Evolutionary conservation across 176 grass and related monocot genomes (phyloP).

Genomic region (Carex scoparia): DNA sequence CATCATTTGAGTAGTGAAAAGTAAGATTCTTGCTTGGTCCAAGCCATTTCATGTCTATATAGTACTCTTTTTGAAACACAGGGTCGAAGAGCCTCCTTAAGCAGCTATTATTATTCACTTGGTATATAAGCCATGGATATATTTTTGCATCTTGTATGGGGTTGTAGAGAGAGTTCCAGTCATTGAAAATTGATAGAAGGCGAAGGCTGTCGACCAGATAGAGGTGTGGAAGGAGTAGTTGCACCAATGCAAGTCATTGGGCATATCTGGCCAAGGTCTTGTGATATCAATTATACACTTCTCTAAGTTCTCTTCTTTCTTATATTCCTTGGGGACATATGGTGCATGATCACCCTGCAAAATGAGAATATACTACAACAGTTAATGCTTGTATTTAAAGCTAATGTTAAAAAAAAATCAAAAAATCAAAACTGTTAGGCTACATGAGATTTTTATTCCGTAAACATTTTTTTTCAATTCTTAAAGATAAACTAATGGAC

Average conservation of each 20-base stretch:
- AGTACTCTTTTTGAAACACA: slow-evolving; percentile 11
- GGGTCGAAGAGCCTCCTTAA: slow-evolving; percentile 21
- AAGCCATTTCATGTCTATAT: not conserved
- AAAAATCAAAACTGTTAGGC: not conserved
- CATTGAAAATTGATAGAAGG: slow-evolving; percentile 22
- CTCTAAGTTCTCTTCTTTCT: not conserved
- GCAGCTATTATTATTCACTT: slow-evolving; percentile 3
- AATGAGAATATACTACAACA: not conserved
- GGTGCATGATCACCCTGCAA: not conserved
- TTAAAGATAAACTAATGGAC: not conserved
- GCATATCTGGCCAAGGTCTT: slow-evolving; percentile 21
- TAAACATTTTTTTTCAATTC: too few species aligned
- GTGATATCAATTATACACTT: not conserved
- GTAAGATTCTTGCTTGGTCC: not conserved
- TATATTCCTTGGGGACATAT: not conserved
- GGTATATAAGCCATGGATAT: slow-evolving; percentile 24
- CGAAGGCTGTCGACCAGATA: slow-evolving; percentile 5
- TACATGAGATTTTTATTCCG: not conserved
- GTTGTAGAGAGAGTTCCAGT: slow-evolving; percentile 15
- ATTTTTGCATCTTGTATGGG: slow-evolving; percentile 3
- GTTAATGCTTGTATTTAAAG: not conserved
- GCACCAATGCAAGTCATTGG: not conserved
- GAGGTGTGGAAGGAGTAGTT: not conserved
- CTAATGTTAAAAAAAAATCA: not conserved
- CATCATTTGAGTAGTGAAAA: slow-evolving; percentile 20